Percentiles rank a stretch among this genome's conserved stretches.
These are phyloP conservation scores for Boletales sp. DNA, from an alignment of 768 basidiomycete genomes.

Conservation along the genomic window DNA sequence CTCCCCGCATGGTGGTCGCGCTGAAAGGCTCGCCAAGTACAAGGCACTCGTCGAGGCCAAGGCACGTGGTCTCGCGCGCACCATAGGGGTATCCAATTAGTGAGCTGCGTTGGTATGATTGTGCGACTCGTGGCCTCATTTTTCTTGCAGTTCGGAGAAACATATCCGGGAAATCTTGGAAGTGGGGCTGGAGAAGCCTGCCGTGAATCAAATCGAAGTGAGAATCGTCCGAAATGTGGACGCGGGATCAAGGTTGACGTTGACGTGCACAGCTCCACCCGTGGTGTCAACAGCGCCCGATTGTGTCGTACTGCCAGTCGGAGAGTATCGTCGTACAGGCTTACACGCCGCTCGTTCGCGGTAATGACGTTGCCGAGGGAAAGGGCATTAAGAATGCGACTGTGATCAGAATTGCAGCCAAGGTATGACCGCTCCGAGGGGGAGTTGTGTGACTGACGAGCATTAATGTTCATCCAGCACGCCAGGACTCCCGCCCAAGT, in stretches of 20 bases:
- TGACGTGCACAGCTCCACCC: conserved; percentile 59
- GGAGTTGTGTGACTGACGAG: neutral
- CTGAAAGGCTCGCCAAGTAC: conserved; percentile 38
- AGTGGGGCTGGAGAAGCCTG: conserved; percentile 24
- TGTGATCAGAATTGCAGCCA: conserved; percentile 49
- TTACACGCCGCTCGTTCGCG: conserved; percentile 69
- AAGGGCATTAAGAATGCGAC: conserved; percentile 45
- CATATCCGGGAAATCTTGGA: conserved; percentile 24
- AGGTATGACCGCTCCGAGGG: conserved; percentile 37
- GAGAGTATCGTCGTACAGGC: conserved; percentile 63
- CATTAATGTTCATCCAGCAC: conserved; percentile 16
- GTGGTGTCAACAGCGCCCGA: conserved; percentile 72
- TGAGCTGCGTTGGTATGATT: conserved; percentile 13
- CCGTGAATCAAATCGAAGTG: conserved; percentile 29
- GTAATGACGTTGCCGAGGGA: conserved; percentile 18
- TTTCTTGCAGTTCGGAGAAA: conserved; percentile 18
- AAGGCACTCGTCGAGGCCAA: conserved; percentile 35
- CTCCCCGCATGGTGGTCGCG: conserved; percentile 37
- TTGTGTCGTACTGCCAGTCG: conserved; percentile 65
- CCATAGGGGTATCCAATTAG: conserved; percentile 49
- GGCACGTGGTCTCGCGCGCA: conserved; percentile 34
- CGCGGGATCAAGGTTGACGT: neutral
- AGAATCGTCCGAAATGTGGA: neutral
- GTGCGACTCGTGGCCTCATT: neutral
- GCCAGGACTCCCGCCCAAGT: conserved; percentile 37